A percentile compares a stretch with the other conserved stretches of the same genome.
Evolutionary conservation across 1,284 basidiomycete species (phyloP).

Genomic region (Ceratobasidium sp.): DNA sequence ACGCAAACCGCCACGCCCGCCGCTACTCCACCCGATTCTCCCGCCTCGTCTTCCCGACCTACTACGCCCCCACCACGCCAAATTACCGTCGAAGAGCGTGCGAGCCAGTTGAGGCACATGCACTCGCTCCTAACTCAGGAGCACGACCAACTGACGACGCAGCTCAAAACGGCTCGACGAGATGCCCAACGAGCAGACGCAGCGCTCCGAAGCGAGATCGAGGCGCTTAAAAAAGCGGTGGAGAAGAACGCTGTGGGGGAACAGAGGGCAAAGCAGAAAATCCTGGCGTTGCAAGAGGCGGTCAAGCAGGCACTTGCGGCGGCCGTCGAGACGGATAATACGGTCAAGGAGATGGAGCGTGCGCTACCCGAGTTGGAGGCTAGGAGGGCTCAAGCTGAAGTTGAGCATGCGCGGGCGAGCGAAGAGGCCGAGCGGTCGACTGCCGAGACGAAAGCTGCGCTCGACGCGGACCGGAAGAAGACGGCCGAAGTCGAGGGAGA

Average conservation of each 20-base stretch:
- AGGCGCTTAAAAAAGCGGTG: constrained; percentile 73
- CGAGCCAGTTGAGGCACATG: constrained; percentile 68
- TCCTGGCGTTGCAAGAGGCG: constrained; percentile 79
- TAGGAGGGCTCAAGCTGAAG: constrained; percentile 61
- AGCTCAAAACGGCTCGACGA: constrained; percentile 73
- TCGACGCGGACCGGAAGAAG: constrained; percentile 59
- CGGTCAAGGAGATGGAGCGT: constrained; percentile 63
- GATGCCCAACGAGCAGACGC: constrained; percentile 80
- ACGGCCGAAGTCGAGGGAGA: constrained; percentile 60
- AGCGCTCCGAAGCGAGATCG: constrained; percentile 76
- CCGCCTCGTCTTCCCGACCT: constrained; percentile 20
- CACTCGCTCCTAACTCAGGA: constrained; percentile 68
- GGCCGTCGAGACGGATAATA: constrained; percentile 66
- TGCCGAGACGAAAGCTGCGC: constrained; percentile 56
- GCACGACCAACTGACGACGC: constrained; percentile 66
- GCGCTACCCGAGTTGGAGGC: constrained; percentile 62
- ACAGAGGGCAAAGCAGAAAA: constrained; percentile 74
- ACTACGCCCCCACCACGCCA: constrained; percentile 45
- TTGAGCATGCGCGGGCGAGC: constrained; percentile 60
- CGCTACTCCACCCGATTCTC: constrained; percentile 53
- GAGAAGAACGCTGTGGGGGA: constrained; percentile 75
- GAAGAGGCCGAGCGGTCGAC: constrained; percentile 54
- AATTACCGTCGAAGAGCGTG: constrained; percentile 66
- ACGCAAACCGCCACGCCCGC: constrained; percentile 50
- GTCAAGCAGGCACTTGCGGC: constrained; percentile 72